A percentile compares a stretch with the other conserved stretches of the same genome.
Conservation (phyloP, 2,329 filamentous ascomycete species). For the Talaromyces islandicus region DNA sequence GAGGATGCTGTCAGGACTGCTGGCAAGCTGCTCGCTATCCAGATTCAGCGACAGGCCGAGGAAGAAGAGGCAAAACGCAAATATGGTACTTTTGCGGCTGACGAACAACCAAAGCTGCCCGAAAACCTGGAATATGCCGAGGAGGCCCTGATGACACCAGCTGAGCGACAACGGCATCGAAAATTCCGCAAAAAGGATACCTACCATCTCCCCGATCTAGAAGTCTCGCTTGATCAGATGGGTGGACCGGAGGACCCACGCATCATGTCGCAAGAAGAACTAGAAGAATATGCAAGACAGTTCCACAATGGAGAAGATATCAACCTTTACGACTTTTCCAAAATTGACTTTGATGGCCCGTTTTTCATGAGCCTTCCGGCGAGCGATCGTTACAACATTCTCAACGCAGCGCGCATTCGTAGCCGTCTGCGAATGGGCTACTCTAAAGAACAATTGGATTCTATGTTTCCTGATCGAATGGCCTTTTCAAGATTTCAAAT, state of each 20-base stretch:
- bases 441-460: constrained; percentile 90
- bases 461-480: constrained; percentile 97
- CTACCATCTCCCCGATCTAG: constrained; percentile 87
- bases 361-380: constrained; percentile 91
- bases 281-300: constrained; percentile 88
- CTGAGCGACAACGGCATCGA: constrained; percentile 67
- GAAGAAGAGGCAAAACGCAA: constrained; percentile 67
- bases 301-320: constrained; percentile 92
- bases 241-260: constrained; percentile 85
- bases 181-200: constrained; percentile 88
- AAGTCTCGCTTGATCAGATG: constrained; percentile 74
- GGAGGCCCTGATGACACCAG: constrained; percentile 74
- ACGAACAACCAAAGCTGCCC: constrained; percentile 60
- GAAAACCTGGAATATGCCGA: constrained; percentile 79
- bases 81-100: constrained; percentile 20
- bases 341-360: constrained; percentile 94
- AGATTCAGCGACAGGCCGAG: constrained; percentile 86
- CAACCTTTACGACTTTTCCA: constrained; percentile 86
- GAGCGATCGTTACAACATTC: constrained; percentile 90
- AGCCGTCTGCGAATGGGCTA: constrained; percentile 91
- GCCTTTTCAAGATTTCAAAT: constrained; percentile 96
- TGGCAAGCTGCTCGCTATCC: constrained; percentile 82
- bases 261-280: constrained; percentile 91
- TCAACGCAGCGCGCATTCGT: constrained; percentile 85
- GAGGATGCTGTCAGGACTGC: constrained; percentile 92